Conservation (phyloP, 2,329 filamentous ascomycete genomes). For the Arthrobotrys sphaeroides region DNA sequence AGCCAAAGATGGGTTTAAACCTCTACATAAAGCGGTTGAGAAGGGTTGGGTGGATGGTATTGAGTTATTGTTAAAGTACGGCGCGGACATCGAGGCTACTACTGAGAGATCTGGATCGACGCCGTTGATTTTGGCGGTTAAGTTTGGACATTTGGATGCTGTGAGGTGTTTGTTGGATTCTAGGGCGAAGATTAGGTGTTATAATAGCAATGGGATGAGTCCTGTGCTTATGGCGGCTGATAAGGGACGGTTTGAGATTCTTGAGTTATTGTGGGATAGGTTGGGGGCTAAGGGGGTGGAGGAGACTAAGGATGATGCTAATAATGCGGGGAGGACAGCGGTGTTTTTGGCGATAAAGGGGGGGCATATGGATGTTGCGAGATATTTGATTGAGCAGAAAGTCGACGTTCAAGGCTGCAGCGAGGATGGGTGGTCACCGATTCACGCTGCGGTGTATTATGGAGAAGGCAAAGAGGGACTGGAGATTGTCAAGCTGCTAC, state of each 20-base stretch:
- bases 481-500: neutral
- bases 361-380: neutral
- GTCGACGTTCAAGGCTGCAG: neutral
- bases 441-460: conserved; percentile 13
- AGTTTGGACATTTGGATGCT: conserved; percentile 27
- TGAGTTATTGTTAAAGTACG: conserved; percentile 28
- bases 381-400: neutral
- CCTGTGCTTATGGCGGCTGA: conserved; percentile 5
- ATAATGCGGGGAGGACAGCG: conserved; percentile 10
- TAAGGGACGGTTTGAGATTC: neutral
- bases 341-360: conserved; percentile 7
- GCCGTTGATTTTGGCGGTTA: conserved; percentile 42
- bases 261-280: conserved; percentile 4
- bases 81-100: conserved; percentile 21
- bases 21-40: conserved; percentile 48
- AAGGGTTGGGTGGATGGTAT: conserved; percentile 37
- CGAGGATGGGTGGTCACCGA: conserved; percentile 21
- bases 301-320: neutral
- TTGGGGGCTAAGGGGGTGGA: neutral
- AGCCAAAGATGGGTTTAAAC: conserved; percentile 41
- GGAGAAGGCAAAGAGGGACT: neutral
- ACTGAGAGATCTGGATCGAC: conserved; percentile 28
- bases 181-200: conserved; percentile 1
- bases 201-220: conserved; percentile 27
- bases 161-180: conserved; percentile 16